Conservation (phyloP, 2,329 filamentous ascomycete genomes). For the Microsporum audouinii region DNA sequence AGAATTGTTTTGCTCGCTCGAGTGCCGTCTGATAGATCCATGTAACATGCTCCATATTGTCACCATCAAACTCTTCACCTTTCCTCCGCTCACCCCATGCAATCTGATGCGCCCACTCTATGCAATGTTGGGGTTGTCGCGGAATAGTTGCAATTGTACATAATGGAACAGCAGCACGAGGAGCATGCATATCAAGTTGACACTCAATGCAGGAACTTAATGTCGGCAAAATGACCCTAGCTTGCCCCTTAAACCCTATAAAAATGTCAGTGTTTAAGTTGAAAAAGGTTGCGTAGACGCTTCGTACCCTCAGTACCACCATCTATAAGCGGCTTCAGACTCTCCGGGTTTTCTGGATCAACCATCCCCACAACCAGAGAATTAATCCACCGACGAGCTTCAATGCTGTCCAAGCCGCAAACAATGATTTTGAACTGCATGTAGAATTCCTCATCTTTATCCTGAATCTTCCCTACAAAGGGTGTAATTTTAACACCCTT, state of each 20-base stretch:
- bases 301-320: conserved; percentile 74
- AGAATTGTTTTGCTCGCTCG: conserved; percentile 71
- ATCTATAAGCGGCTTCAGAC: conserved; percentile 85
- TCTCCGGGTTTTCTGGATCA: conserved; percentile 69
- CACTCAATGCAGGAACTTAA: conserved; percentile 96
- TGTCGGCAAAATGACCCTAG: conserved; percentile 80
- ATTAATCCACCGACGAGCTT: conserved; percentile 98
- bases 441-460: conserved; percentile 93
- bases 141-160: conserved; percentile 95
- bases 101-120: conserved; percentile 98
- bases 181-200: conserved; percentile 95
- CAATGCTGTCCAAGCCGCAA: conserved; percentile 91
- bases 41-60: conserved; percentile 92
- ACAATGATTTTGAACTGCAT: conserved; percentile 92
- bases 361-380: conserved; percentile 84
- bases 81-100: conserved; percentile 84
- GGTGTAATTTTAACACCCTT: conserved; percentile 86
- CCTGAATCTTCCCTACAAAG: conserved; percentile 89
- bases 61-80: conserved; percentile 79
- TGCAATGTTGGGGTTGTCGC: conserved; percentile 91
- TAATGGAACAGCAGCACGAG: conserved; percentile 88
- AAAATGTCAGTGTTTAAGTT: conserved; percentile 12
- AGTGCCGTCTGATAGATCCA: conserved; percentile 88
- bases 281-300: background rate
- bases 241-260: conserved; percentile 86